phyloP scores from a whole-genome alignment of 2,329 filamentous ascomycete genomes.

The Didymella segeticola region DNA sequence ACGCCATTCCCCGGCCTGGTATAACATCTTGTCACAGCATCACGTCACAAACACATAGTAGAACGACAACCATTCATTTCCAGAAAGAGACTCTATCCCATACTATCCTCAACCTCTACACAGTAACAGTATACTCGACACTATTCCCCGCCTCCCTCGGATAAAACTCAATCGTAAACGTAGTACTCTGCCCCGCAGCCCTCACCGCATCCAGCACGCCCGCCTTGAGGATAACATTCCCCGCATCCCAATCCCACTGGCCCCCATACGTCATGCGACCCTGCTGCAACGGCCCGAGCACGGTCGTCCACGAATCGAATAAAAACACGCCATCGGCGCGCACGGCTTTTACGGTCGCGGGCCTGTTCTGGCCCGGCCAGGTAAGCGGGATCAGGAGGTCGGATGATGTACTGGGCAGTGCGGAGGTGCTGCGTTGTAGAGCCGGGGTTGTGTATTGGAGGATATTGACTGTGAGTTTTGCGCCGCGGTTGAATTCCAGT shows the following conservation, averaged over 20 bases:
- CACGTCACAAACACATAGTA: not conserved
- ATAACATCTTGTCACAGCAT: too few relatives aligned
- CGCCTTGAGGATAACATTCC: conserved; percentile 56
- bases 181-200: conserved; percentile 52
- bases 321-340: conserved; percentile 58
- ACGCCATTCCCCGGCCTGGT: too few relatives aligned
- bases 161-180: conserved; percentile 64
- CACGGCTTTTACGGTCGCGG: conserved; percentile 61
- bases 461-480: conserved; percentile 56
- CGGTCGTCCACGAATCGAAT: conserved; percentile 64
- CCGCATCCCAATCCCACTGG: conserved; percentile 60
- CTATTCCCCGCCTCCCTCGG: conserved; percentile 59
- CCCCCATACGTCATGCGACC: conserved; percentile 54
- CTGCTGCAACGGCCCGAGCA: conserved; percentile 60
- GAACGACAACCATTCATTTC: not conserved
- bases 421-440: conserved; percentile 25
- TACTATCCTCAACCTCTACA: too few relatives aligned
- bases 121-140: conserved; percentile 57
- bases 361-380: conserved; percentile 59
- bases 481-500: conserved; percentile 60
- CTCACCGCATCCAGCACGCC: conserved; percentile 57
- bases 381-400: conserved; percentile 59
- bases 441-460: conserved; percentile 61
- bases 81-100: too few relatives aligned
- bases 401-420: conserved; percentile 37